Percentiles rank a stretch among this genome's conserved stretches.
These are phyloP conservation scores for Colletotrichum spinosum DNA, from an alignment of 2,329 filamentous ascomycete genomes.

Conservation along the genomic window DNA sequence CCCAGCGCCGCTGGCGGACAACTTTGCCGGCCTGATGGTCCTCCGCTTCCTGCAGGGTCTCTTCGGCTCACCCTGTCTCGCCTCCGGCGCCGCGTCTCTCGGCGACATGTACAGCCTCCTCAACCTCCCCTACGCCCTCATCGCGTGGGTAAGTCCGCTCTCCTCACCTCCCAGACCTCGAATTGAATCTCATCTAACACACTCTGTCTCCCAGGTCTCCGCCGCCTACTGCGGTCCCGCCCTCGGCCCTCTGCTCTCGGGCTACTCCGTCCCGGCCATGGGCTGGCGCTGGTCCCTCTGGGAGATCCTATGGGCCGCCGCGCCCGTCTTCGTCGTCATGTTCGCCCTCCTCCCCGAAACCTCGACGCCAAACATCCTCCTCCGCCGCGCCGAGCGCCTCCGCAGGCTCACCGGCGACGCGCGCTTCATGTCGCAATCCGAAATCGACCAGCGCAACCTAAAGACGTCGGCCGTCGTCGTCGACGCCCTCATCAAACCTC, in stretches of 20 bases:
- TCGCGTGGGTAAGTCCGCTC: conserved; percentile 65
- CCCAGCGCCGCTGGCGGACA: conserved; percentile 71
- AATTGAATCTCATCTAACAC: no score
- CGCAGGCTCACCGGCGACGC: conserved; percentile 69
- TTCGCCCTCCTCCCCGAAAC: conserved; percentile 75
- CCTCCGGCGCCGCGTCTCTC: conserved; percentile 66
- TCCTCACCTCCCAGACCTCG: neutral
- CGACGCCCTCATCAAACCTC: conserved; percentile 71
- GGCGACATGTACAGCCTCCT: conserved; percentile 66
- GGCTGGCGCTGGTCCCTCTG: conserved; percentile 74
- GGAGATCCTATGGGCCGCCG: conserved; percentile 72
- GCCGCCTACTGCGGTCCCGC: conserved; percentile 58
- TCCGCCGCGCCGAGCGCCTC: conserved; percentile 70
- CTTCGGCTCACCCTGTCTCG: conserved; percentile 74
- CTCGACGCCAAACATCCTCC: conserved; percentile 67
- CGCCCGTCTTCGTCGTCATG: conserved; percentile 70
- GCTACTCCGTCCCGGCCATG: conserved; percentile 68
- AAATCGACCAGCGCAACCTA: conserved; percentile 71
- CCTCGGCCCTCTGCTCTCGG: conserved; percentile 70
- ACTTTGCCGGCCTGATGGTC: conserved; percentile 73
- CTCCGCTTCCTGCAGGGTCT: conserved; percentile 74
- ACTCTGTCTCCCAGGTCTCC: conserved; percentile 50
- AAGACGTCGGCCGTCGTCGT: conserved; percentile 58
- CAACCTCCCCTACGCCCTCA: conserved; percentile 68
- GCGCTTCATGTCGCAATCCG: conserved; percentile 69